Percentiles rank a stretch among this genome's conserved stretches.
Evolutionary conservation across 192 early-diverging fungal genomes (phyloP).

Genomic region (Gryganskiella cystojenkinii): DNA sequence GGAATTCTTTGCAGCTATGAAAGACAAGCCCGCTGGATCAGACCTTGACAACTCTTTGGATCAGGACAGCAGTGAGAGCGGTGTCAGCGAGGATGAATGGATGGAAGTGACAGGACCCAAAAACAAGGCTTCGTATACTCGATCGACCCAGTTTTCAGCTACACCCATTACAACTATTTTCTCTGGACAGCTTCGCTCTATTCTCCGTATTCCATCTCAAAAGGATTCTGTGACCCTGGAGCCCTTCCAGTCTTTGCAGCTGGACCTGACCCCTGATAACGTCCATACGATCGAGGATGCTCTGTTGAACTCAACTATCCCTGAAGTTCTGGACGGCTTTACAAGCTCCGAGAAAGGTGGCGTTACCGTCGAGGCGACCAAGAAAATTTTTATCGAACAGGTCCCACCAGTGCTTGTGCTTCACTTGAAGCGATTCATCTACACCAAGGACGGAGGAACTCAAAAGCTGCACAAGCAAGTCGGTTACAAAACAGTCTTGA

Average conservation of each 20-base stretch:
- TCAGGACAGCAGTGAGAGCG: constrained; percentile 31
- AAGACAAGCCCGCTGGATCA: constrained; percentile 24
- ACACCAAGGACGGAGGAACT: constrained; percentile 78
- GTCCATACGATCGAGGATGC: constrained; percentile 90
- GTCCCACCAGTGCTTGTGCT: constrained; percentile 93
- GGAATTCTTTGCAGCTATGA: constrained; percentile 71
- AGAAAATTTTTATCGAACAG: constrained; percentile 83
- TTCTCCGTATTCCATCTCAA: constrained; percentile 73
- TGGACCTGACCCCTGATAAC: constrained; percentile 83
- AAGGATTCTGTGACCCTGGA: constrained; percentile 88
- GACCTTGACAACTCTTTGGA: constrained; percentile 21
- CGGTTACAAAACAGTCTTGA: constrained; percentile 71
- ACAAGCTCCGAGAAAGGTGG: constrained; percentile 58
- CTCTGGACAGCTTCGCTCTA: constrained; percentile 83
- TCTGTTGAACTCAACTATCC: constrained; percentile 76
- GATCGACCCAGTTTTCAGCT: constrained; percentile 70
- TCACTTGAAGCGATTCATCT: constrained; percentile 95
- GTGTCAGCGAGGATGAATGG: constrained; percentile 74
- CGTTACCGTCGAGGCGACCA: constrained; percentile 69
- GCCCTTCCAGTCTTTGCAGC: constrained; percentile 87
- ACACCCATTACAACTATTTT: constrained; percentile 92
- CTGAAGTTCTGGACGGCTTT: constrained; percentile 89
- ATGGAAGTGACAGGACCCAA: constrained; percentile 88
- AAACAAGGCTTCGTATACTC: constrained; percentile 76
- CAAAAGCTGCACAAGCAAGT: constrained; percentile 92